Evolutionary conservation across 2,329 filamentous ascomycete genomes (phyloP), one percentile per base, ranked within the genome.

Genomic region (Pseudocercospora macadamiae): DNA sequence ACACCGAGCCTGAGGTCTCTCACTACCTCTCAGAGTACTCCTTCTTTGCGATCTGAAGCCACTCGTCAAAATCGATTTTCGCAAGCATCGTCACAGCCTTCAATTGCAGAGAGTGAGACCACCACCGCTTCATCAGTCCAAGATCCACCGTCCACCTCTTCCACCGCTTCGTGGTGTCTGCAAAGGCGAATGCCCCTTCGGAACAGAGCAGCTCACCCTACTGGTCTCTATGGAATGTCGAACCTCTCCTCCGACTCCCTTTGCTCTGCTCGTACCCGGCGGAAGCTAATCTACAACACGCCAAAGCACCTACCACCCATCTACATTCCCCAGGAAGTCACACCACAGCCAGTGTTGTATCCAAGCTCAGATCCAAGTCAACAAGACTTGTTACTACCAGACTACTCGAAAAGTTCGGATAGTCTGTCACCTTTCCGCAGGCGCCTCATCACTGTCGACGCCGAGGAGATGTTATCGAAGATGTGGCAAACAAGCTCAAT

Each of bases 121-220:
- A 9, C 42, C 10, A 14, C 42, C 12, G 8, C 42, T 26, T 26
- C 42, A 7, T 47, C 42, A 2, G 26, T 28, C n/a, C 42, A 47
- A 6, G 42, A 47, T 4, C 12, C 42, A 9, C n/a, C 23, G 14
- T 47, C 51, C 10, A 34, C 42, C 26, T 54, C 56, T 18, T 34
- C 55, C 14, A 30, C 52, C 9, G 28, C 55, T 28, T 32, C 37
- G 12, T 59, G 56, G 56, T 59, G 56, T 16, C 23, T 60, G 9
- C 57, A 55, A 28, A 45, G 57, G 21, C 52, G 52, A 4, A 55
- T 45, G 18, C 57, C 57, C 1, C 53, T 60, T 12, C 37, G 57
- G 12, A 60, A 60, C 10, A 47, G 53, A 32, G 57, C 57, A 21
- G 57, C 53, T 25, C 23, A 48, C 12, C 57, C 55, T 9, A 14